Conservation (phyloP, 2,329 filamentous ascomycete species). For the Chaetomiaceae sp. region DNA sequence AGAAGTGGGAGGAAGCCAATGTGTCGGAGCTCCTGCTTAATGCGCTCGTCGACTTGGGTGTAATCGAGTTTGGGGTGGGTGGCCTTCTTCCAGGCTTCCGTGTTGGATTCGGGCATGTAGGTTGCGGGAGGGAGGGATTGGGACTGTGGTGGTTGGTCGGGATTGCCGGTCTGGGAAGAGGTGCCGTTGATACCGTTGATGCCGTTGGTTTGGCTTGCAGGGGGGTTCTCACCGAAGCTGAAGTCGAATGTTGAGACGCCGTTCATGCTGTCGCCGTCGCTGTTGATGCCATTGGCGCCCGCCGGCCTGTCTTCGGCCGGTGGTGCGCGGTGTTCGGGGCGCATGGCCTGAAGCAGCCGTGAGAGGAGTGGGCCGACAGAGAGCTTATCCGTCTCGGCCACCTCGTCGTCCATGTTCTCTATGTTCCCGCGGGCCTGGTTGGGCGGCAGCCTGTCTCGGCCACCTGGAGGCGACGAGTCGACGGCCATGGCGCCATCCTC, state of each 20-base stretch:
- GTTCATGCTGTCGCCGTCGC: conserved; percentile 50
- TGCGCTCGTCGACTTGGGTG: conserved; percentile 78
- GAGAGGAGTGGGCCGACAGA: conserved; percentile 83
- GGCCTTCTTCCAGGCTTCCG: conserved; percentile 74
- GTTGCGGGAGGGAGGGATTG: conserved; percentile 62
- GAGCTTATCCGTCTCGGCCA: conserved; percentile 83
- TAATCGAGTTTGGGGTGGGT: conserved; percentile 76
- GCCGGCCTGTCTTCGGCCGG: conserved; percentile 51
- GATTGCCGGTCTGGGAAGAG: conserved; percentile 21
- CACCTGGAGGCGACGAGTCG: conserved; percentile 55
- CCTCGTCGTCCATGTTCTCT: conserved; percentile 79
- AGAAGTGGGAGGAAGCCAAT: conserved; percentile 72
- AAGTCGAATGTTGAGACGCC: conserved; percentile 49
- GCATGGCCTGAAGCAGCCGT: conserved; percentile 73
- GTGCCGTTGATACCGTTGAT: conserved; percentile 19
- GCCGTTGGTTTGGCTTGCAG: conserved; percentile 33
- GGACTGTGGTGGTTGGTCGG: conserved; percentile 5
- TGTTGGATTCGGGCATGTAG: conserved; percentile 70
- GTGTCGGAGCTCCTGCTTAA: conserved; percentile 85
- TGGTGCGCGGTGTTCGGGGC: conserved; percentile 63
- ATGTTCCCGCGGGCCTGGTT: conserved; percentile 83
- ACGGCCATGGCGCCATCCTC: conserved; percentile 79
- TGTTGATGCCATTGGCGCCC: conserved; percentile 43
- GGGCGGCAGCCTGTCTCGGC: conserved; percentile 62
- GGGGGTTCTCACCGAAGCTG: conserved; percentile 30